Evolutionary conservation across 2,329 filamentous ascomycete species (phyloP).

Genomic region (Alternaria incomplexa): DNA sequence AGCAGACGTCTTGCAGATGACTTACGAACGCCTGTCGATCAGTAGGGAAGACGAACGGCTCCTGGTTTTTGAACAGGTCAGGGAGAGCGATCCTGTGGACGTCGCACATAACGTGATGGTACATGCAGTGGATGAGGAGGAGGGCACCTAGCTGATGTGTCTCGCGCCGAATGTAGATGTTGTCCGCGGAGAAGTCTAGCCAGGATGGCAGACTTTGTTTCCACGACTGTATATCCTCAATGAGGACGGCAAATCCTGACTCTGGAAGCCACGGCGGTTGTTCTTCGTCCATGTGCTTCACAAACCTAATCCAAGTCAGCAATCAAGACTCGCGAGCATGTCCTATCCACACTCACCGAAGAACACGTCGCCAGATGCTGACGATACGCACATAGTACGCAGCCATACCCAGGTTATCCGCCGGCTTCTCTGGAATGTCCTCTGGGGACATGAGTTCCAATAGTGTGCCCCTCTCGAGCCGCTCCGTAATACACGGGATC

Average conservation of each 20-base stretch:
- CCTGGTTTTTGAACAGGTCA: slow-evolving; percentile 39
- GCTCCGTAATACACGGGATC: slow-evolving; percentile 38
- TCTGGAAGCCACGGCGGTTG: slow-evolving; percentile 37
- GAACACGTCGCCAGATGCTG: slow-evolving; percentile 40
- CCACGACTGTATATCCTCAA: slow-evolving; percentile 36
- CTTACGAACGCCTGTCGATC: slow-evolving; percentile 33
- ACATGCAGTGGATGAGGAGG: slow-evolving; percentile 44
- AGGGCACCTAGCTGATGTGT: slow-evolving; percentile 42
- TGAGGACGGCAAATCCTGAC: slow-evolving; percentile 35
- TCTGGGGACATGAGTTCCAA: slow-evolving; percentile 32
- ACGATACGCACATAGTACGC: slow-evolving; percentile 43
- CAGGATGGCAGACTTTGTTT: slow-evolving; percentile 37
- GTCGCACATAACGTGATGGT: slow-evolving; percentile 42
- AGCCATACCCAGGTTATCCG: slow-evolving; percentile 41
- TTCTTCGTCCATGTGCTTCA: slow-evolving; percentile 42
- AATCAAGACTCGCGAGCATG: neutral
- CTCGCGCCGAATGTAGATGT: slow-evolving; percentile 44
- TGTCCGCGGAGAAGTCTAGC: slow-evolving; percentile 42
- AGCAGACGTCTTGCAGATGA: slow-evolving; percentile 36
- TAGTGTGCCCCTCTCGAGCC: slow-evolving; percentile 31
- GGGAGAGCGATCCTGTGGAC: slow-evolving; percentile 41
- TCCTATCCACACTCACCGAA: slow-evolving; percentile 24
- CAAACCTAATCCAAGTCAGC: slow-evolving; percentile 24
- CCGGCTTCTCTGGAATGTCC: slow-evolving; percentile 35
- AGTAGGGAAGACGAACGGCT: slow-evolving; percentile 36